Conservation (phyloP, 1,139 yeast species). For the Yamadazyma membranifaciens region DNA sequence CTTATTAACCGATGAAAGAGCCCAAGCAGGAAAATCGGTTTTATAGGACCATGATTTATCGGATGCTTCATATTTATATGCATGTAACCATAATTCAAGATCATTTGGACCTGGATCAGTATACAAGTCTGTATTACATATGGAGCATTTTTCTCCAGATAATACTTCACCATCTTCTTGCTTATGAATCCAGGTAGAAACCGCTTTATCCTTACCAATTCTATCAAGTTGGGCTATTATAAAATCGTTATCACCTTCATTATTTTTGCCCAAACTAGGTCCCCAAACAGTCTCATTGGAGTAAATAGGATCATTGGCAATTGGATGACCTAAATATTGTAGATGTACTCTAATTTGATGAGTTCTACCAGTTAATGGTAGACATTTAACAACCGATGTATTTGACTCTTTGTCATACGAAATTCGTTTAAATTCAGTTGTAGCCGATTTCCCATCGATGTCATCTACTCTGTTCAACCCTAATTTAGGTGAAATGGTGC, state of each 20-base stretch:
- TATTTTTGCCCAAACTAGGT: slow-evolving; percentile 50
- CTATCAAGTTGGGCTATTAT: slow-evolving; percentile 51
- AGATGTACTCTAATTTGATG: slow-evolving; percentile 94
- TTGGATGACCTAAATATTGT: slow-evolving; percentile 84
- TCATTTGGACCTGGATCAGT: slow-evolving; percentile 89
- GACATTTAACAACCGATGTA: slow-evolving; percentile 74
- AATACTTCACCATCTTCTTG: slow-evolving; percentile 60
- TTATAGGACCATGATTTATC: slow-evolving; percentile 68
- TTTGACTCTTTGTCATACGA: slow-evolving; percentile 57
- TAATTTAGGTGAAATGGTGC: slow-evolving; percentile 73
- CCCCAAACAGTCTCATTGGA: slow-evolving; percentile 74
- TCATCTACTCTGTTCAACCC: slow-evolving; percentile 71
- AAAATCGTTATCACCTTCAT: slow-evolving; percentile 45
- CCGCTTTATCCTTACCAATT: slow-evolving; percentile 67
- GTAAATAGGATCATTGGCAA: slow-evolving; percentile 92
- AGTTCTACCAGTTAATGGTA: slow-evolving; percentile 88
- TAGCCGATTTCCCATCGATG: slow-evolving; percentile 65
- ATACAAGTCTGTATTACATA: slow-evolving; percentile 72
- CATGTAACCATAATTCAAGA: slow-evolving; percentile 86
- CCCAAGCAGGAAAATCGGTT: slow-evolving; percentile 89
- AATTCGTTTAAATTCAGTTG: slow-evolving; percentile 52
- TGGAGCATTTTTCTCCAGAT: slow-evolving; percentile 56
- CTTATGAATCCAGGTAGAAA: slow-evolving; percentile 68
- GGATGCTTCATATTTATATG: slow-evolving; percentile 67
- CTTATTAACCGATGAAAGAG: slow-evolving; percentile 53